phyloP scores from a whole-genome alignment of 2,329 filamentous ascomycete genomes.

The Fusarium continuum region DNA sequence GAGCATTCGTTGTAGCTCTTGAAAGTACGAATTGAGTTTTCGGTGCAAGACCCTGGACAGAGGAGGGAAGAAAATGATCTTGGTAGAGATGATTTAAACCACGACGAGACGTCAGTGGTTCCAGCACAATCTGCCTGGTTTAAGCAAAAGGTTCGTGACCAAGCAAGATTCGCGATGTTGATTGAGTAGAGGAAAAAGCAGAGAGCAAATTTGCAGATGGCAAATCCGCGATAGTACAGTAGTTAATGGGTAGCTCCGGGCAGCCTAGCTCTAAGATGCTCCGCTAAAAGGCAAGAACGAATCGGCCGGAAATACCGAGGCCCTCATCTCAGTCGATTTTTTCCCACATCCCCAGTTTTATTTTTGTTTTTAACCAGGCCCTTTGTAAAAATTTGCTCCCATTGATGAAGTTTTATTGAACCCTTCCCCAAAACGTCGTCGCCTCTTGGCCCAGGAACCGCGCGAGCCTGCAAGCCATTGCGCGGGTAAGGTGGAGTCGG shows the following conservation, averaged over 20 bases:
- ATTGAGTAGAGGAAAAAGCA: slow-evolving; percentile 11
- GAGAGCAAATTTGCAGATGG: slow-evolving; percentile 34
- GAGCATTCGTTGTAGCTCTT: slow-evolving; percentile 1
- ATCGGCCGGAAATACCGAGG: slow-evolving; percentile 33
- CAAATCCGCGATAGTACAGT: slow-evolving; percentile 29
- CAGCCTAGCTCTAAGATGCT: slow-evolving; percentile 14
- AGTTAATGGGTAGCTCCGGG: slow-evolving; percentile 14
- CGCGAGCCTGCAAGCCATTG: slow-evolving; percentile 31
- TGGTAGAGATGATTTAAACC: not conserved
- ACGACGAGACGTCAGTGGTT: slow-evolving; percentile 8
- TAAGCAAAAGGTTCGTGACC: slow-evolving; percentile 11
- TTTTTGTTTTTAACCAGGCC: too few species aligned
- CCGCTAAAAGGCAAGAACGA: slow-evolving; percentile 32
- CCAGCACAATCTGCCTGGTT: slow-evolving; percentile 16
- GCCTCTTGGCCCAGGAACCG: slow-evolving; percentile 17
- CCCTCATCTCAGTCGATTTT: slow-evolving; percentile 24
- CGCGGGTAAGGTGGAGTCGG: slow-evolving; percentile 38
- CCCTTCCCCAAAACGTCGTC: slow-evolving; percentile 24
- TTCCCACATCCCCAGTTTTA: slow-evolving; percentile 25
- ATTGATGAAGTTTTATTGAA: slow-evolving; percentile 13
- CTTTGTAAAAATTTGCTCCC: not conserved
- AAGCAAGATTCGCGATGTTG: slow-evolving; percentile 15
- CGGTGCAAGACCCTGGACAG: slow-evolving; percentile 2
- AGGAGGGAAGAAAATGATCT: not conserved
- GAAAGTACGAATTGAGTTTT: slow-evolving; percentile 1